These are phyloP conservation scores for Opeltia flavorubescens DNA, from an alignment of 495 filamentous ascomycete genomes.

Conservation along the genomic window DNA sequence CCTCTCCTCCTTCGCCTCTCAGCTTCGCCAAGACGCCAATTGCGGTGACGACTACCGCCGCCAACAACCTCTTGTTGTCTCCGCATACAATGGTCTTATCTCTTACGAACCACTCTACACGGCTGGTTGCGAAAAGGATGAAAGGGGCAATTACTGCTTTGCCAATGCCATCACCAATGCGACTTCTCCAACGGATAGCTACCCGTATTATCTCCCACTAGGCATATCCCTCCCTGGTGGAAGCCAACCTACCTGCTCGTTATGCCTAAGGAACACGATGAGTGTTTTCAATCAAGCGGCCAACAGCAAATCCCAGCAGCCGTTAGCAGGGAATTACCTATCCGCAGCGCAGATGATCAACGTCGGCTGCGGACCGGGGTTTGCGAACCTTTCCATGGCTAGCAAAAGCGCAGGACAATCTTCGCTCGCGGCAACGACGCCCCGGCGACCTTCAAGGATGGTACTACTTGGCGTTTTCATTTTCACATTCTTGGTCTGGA, in stretches of 20 bases:
- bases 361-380: constrained; percentile 45
- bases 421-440: not conserved
- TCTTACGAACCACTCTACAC: constrained; percentile 62
- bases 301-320: constrained; percentile 35
- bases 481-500: not conserved
- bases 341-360: constrained; percentile 52
- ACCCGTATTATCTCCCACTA: constrained; percentile 73
- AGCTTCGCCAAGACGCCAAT: constrained; percentile 40
- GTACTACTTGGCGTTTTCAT: not conserved
- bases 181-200: constrained; percentile 49
- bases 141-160: constrained; percentile 53
- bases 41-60: constrained; percentile 57
- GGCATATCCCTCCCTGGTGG: constrained; percentile 52
- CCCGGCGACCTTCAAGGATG: not conserved
- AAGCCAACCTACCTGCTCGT: constrained; percentile 49
- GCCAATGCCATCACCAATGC: constrained; percentile 71
- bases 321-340: constrained; percentile 44
- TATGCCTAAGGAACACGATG: constrained; percentile 61
- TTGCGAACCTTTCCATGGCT: constrained; percentile 46
- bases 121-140: constrained; percentile 59
- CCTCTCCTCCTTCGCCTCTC: constrained; percentile 42
- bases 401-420: constrained; percentile 11
- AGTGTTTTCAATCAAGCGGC: constrained; percentile 47
- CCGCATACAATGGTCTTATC: constrained; percentile 58
- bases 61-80: constrained; percentile 53